These are phyloP conservation scores for Colletotrichum musicola DNA, from an alignment of 2,329 filamentous ascomycete genomes.

Conservation along the genomic window DNA sequence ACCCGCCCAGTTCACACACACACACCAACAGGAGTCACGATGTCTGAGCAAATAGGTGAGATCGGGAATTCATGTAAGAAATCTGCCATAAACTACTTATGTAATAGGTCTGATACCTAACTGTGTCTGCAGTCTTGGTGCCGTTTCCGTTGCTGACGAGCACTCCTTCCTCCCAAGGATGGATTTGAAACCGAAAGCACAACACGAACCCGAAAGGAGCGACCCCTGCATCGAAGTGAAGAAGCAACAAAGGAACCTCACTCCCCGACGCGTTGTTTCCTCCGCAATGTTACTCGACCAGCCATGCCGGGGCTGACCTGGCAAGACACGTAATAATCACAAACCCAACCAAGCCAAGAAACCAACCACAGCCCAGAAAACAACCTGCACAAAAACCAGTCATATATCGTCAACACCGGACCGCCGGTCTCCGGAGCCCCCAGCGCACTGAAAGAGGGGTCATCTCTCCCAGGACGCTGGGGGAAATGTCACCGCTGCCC, in stretches of 20 bases:
- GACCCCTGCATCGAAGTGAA: constrained; percentile 18
- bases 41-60: not conserved
- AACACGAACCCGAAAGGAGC: constrained; percentile 20
- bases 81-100: not conserved
- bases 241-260: not conserved
- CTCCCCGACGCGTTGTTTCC: not conserved
- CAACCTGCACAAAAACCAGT: not conserved
- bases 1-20: not conserved
- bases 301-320: not conserved
- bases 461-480: not conserved
- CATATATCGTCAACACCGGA: not conserved
- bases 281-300: not conserved
- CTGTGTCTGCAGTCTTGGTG: constrained; percentile 4
- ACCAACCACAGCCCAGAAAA: not conserved
- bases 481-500: not conserved
- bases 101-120: constrained; percentile 17
- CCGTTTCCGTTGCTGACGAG: constrained; percentile 15
- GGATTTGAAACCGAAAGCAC: constrained; percentile 6
- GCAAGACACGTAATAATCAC: not conserved
- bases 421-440: not conserved
- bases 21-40: not conserved
- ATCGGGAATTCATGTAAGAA: not conserved
- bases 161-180: not conserved
- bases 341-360: not conserved
- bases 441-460: constrained; percentile 11